Conservation (phyloP, 1,284 basidiomycete species). For the Ceratorhiza oryzae-sativae region DNA sequence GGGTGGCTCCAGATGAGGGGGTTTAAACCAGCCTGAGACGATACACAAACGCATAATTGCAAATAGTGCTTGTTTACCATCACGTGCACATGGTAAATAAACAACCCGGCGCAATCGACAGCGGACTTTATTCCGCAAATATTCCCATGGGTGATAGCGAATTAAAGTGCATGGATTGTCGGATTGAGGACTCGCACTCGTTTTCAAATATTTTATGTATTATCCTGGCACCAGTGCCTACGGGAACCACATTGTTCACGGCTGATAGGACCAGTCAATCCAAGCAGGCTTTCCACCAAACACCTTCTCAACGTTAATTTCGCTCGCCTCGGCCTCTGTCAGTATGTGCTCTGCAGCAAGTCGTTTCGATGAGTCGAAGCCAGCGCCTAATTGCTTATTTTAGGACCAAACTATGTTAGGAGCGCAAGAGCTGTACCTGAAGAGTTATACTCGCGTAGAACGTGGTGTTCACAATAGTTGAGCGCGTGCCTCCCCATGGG, state of each 20-base stretch:
- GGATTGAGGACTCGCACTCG: too few species aligned
- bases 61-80: constrained; percentile 33
- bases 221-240: background rate
- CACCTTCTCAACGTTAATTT: constrained; percentile 17
- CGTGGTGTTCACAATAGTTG: constrained; percentile 60
- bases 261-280: constrained; percentile 30
- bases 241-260: too few species aligned
- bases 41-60: constrained; percentile 39
- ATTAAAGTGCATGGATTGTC: too few species aligned
- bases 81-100: constrained; percentile 33
- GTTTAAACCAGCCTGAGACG: constrained; percentile 37
- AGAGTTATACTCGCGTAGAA: constrained; percentile 66
- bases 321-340: constrained; percentile 51
- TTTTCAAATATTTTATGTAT: too few species aligned
- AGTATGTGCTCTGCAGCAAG: constrained; percentile 60
- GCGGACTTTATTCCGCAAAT: background rate
- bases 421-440: constrained; percentile 52
- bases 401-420: background rate
- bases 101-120: background rate
- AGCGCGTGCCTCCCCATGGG: constrained; percentile 59
- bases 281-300: constrained; percentile 22
- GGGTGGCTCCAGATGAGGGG: constrained; percentile 27
- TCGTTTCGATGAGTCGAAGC: constrained; percentile 58
- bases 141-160: background rate
- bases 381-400: constrained; percentile 56